Conservation (phyloP, 331 rosid genomes). For the Quercus phellos region DNA sequence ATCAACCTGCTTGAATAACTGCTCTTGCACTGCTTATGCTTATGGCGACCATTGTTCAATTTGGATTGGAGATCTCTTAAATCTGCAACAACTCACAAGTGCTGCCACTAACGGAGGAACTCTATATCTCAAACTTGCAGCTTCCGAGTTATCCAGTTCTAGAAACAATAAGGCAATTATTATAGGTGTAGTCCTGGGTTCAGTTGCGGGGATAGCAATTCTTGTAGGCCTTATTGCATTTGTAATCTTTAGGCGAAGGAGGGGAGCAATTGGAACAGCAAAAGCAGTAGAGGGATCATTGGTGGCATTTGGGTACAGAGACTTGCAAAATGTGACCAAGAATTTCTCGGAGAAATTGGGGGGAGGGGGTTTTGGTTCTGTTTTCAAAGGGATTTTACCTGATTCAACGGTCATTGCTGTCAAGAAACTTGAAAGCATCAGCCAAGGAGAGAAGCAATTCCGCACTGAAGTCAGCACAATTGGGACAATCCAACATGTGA, state of each 20-base stretch:
- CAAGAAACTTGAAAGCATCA: constrained; percentile 65
- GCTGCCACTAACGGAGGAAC: constrained; percentile 33
- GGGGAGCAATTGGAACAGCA: constrained; percentile 27
- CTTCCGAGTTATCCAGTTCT: constrained; percentile 34
- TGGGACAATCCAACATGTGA: constrained; percentile 72
- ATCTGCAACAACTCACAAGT: constrained; percentile 22
- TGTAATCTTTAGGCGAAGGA: constrained; percentile 32
- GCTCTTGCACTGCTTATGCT: constrained; percentile 52
- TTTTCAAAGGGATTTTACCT: constrained; percentile 63
- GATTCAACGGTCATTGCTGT: constrained; percentile 66
- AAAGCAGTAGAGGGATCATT: constrained; percentile 60
- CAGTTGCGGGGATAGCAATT: constrained; percentile 24
- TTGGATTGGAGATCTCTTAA: constrained; percentile 38
- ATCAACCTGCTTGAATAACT: constrained; percentile 32
- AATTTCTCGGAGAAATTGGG: constrained; percentile 80
- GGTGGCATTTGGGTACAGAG: constrained; percentile 65
- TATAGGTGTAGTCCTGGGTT: constrained; percentile 29
- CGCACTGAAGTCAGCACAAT: constrained; percentile 70
- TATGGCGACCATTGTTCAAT: constrained; percentile 32
- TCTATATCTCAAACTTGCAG: constrained; percentile 43
- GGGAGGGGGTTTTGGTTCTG: constrained; percentile 84
- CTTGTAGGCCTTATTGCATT: constrained; percentile 37
- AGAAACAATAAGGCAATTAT: constrained; percentile 17
- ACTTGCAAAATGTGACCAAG: constrained; percentile 66
- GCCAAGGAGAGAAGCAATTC: constrained; percentile 86